Conservation (phyloP, 2,329 filamentous ascomycete genomes). For the Diplocarpon rosae region DNA sequence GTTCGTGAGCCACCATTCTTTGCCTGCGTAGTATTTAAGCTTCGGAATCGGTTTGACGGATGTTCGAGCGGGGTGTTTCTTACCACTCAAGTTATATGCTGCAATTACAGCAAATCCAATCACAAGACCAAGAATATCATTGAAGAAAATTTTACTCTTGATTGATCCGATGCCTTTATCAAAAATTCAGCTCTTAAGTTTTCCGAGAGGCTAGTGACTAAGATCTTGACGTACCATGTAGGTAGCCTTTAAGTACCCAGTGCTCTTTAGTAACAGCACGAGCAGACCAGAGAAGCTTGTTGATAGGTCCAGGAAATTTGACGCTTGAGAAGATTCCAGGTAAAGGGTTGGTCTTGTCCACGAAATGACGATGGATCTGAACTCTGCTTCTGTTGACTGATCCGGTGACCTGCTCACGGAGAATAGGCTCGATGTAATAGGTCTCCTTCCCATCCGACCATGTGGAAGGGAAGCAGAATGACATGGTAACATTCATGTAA, state of each 20-base stretch:
- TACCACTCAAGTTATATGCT: conserved; percentile 21
- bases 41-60: neutral
- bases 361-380: conserved; percentile 10
- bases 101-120: conserved; percentile 20
- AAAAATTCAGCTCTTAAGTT: neutral
- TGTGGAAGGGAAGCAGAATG: conserved; percentile 61
- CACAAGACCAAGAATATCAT: conserved; percentile 22
- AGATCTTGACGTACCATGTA: conserved; percentile 13
- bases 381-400: conserved; percentile 7
- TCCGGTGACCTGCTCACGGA: conserved; percentile 20
- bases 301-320: conserved; percentile 21
- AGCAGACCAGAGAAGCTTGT: conserved; percentile 35
- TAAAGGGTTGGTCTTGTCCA: conserved; percentile 30
- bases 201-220: neutral
- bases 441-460: conserved; percentile 44
- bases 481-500: conserved; percentile 48
- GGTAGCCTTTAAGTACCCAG: conserved; percentile 33
- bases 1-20: conserved; percentile 53
- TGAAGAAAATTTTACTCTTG: conserved; percentile 18
- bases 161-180: conserved; percentile 1
- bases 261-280: conserved; percentile 39
- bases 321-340: conserved; percentile 30
- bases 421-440: conserved; percentile 35
- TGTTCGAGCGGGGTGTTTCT: neutral
- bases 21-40: conserved; percentile 1